Conservation (phyloP, 257 asterid genomes). For the Apocynum venetum region DNA sequence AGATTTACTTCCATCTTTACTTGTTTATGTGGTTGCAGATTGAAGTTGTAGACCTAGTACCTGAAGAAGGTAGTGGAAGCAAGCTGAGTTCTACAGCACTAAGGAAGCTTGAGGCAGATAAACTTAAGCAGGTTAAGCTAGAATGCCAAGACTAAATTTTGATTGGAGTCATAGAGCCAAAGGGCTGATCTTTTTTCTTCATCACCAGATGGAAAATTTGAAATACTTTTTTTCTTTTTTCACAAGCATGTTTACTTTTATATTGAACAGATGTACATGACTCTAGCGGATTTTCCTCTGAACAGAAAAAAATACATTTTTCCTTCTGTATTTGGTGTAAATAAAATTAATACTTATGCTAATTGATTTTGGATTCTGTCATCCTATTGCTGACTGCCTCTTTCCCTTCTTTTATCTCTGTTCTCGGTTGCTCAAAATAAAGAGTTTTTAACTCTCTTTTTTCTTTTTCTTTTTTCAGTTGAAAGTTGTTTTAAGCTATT, state of each 20-base stretch:
- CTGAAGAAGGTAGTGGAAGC: constrained; percentile 57
- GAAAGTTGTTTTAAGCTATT: too few species aligned
- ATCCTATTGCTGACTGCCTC: too few species aligned
- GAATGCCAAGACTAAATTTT: constrained; percentile 29
- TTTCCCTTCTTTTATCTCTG: too few species aligned
- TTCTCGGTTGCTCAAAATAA: too few species aligned
- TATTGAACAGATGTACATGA: background rate
- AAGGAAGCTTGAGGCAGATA: constrained; percentile 69
- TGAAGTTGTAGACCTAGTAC: constrained; percentile 77
- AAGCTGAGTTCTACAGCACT: constrained; percentile 79
- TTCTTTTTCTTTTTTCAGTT: too few species aligned
- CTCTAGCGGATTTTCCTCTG: background rate
- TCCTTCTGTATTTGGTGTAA: background rate
- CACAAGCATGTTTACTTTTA: background rate
- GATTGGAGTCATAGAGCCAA: background rate
- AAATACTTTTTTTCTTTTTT: background rate
- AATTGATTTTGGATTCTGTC: background rate
- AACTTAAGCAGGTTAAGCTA: constrained; percentile 31
- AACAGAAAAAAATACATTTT: too few species aligned
- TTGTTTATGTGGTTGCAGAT: constrained; percentile 32
- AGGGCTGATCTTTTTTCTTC: background rate
- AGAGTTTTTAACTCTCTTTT: too few species aligned
- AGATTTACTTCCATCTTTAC: background rate
- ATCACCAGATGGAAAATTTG: background rate
- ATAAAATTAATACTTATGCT: background rate